Percentiles rank a stretch among this genome's conserved stretches.
Conservation (phyloP, 345 rosid species). For the Streptanthus diversifolius region DNA sequence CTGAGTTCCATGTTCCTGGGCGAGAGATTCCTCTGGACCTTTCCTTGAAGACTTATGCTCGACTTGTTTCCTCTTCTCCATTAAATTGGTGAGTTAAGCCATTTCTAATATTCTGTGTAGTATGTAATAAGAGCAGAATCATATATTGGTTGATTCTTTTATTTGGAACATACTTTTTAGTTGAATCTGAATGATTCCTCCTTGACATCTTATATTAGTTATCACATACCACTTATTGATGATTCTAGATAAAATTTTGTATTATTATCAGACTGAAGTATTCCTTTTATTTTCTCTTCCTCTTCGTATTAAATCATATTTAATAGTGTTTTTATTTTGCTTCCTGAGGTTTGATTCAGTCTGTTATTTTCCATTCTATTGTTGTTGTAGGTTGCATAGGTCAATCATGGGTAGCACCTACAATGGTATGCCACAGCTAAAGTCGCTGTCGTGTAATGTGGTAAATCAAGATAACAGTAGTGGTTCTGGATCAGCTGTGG, state of each 20-base stretch:
- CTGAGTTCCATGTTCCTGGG: conserved; percentile 55
- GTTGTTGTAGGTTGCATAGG: conserved; percentile 60
- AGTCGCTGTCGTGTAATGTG: conserved; percentile 33
- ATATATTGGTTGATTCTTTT: background rate
- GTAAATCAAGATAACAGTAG: conserved; percentile 19
- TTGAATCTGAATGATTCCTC: background rate
- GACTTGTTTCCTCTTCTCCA: conserved; percentile 57
- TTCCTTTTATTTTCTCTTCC: background rate
- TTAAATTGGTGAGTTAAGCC: conserved; percentile 56
- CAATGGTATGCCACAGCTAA: conserved; percentile 44
- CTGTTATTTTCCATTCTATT: conserved; percentile 13
- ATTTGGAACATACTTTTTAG: background rate
- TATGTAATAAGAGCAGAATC: background rate
- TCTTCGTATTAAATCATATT: background rate
- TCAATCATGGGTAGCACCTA: conserved; percentile 47
- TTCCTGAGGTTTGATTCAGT: background rate
- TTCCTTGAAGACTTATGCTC: conserved; percentile 73
- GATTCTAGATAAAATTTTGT: background rate
- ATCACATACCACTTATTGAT: background rate
- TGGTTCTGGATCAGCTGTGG: conserved; percentile 37
- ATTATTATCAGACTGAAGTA: background rate
- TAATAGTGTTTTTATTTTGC: background rate
- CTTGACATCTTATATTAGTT: conserved; percentile 7
- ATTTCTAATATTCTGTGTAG: background rate
- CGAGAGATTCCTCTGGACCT: conserved; percentile 74